Evolutionary conservation across 2,329 filamentous ascomycete species (phyloP).

Genomic region (Penicillium sp.): DNA sequence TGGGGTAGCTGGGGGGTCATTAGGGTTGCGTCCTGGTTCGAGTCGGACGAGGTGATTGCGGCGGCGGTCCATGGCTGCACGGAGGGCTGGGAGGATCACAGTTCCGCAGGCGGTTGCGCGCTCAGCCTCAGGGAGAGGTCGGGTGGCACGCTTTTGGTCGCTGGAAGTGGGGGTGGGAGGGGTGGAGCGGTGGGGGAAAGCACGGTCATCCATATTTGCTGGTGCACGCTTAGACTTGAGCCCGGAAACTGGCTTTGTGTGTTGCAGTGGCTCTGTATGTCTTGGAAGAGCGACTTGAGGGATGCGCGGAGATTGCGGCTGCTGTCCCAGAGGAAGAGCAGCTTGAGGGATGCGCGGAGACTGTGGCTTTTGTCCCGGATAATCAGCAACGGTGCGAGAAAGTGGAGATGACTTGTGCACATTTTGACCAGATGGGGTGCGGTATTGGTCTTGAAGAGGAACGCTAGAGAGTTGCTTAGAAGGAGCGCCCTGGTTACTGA

Average conservation of each 20-base stretch:
- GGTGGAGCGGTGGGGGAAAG: conserved; percentile 4
- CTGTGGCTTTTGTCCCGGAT: background rate
- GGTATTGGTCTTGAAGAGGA: background rate
- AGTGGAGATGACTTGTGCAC: conserved; percentile 4
- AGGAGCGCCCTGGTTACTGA: background rate
- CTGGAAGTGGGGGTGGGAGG: conserved; percentile 15
- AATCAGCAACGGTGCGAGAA: conserved; percentile 11
- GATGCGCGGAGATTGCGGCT: conserved; percentile 1
- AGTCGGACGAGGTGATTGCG: conserved; percentile 53
- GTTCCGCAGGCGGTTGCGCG: conserved; percentile 18
- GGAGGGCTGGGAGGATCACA: conserved; percentile 88
- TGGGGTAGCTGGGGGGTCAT: conserved; percentile 19
- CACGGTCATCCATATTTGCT: conserved; percentile 12
- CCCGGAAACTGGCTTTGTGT: conserved; percentile 10
- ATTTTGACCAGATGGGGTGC: conserved; percentile 3
- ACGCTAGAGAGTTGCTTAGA: background rate
- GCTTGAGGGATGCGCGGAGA: conserved; percentile 1
- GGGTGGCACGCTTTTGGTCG: conserved; percentile 18
- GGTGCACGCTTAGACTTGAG: conserved; percentile 25
- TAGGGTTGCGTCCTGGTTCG: conserved; percentile 24
- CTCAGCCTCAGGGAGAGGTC: conserved; percentile 15
- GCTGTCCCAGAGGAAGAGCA: background rate
- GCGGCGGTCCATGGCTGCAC: conserved; percentile 83
- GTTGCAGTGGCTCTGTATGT: conserved; percentile 10
- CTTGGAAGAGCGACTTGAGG: conserved; percentile 7